Evolutionary conservation across 2,329 filamentous ascomycete species (phyloP).

Genomic region (Truncatella angustata): DNA sequence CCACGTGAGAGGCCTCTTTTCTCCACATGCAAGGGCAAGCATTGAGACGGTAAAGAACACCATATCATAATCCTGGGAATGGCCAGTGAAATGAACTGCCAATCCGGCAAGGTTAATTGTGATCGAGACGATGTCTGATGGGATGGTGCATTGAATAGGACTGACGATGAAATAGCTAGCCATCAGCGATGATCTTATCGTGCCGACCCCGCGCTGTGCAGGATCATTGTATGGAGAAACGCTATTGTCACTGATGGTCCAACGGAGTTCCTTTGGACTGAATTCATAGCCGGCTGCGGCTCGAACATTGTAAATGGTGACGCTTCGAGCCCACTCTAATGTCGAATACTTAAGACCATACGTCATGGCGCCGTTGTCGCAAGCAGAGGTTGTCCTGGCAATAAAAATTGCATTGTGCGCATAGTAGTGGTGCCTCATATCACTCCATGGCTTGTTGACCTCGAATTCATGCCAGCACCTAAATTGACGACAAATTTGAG

Average conservation of each 20-base stretch:
- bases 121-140: not conserved
- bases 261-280: not conserved
- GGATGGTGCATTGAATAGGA: not conserved
- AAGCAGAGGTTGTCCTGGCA: not conserved
- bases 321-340: not conserved
- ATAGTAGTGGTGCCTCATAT: not conserved
- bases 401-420: not conserved
- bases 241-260: not conserved
- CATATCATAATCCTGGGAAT: not conserved
- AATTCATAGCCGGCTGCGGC: not conserved
- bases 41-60: not conserved
- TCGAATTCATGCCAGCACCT: slow-evolving; percentile 1
- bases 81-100: not conserved
- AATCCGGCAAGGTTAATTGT: not conserved
- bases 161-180: not conserved
- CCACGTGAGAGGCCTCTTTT: not conserved
- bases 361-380: not conserved
- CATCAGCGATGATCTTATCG: not conserved
- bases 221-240: not conserved
- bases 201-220: not conserved
- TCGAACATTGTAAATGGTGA: not conserved
- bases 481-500: not conserved
- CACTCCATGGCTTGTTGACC: not conserved
- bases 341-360: not conserved
- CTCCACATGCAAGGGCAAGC: not conserved